A percentile compares a stretch with the other conserved stretches of the same genome.
Conservation (phyloP, 139 green algal species). For the Nannochloris sp. region DNA sequence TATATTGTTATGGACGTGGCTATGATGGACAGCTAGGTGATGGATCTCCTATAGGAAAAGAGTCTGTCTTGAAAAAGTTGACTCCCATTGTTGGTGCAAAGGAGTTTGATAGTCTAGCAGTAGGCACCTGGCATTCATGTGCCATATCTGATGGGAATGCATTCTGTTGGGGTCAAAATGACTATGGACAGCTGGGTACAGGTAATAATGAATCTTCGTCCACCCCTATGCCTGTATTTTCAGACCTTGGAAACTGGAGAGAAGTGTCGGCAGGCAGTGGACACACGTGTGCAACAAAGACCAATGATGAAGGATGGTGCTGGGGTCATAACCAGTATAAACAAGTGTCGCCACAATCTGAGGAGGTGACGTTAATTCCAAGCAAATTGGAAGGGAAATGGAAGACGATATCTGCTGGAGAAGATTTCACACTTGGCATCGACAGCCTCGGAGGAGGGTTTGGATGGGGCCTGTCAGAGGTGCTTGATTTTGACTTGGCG, state of each 20-base stretch:
- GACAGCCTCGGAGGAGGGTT: not conserved
- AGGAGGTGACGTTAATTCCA: not conserved
- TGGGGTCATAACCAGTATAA: slow-evolving; percentile 7
- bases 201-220: slow-evolving; percentile 1
- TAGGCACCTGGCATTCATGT: not conserved
- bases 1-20: not conserved
- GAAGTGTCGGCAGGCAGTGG: not conserved
- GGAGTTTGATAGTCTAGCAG: not conserved
- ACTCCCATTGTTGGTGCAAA: not conserved
- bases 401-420: not conserved
- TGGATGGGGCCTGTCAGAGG: slow-evolving; percentile 8
- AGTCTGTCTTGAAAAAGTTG: not conserved
- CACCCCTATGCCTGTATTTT: not conserved
- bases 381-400: slow-evolving; percentile 5
- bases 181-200: not conserved
- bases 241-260: not conserved
- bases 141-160: not conserved
- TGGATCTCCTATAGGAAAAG: not conserved
- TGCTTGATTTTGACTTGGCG: slow-evolving; percentile 5
- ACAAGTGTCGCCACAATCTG: not conserved
- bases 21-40: not conserved
- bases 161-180: slow-evolving; percentile 3
- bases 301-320: not conserved
- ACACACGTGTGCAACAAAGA: slow-evolving; percentile 6
- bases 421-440: slow-evolving; percentile 7